A percentile compares a stretch with the other conserved stretches of the same genome.
phyloP scores from a whole-genome alignment of 2,329 filamentous ascomycete species.

The Fusarium bulbicola region DNA sequence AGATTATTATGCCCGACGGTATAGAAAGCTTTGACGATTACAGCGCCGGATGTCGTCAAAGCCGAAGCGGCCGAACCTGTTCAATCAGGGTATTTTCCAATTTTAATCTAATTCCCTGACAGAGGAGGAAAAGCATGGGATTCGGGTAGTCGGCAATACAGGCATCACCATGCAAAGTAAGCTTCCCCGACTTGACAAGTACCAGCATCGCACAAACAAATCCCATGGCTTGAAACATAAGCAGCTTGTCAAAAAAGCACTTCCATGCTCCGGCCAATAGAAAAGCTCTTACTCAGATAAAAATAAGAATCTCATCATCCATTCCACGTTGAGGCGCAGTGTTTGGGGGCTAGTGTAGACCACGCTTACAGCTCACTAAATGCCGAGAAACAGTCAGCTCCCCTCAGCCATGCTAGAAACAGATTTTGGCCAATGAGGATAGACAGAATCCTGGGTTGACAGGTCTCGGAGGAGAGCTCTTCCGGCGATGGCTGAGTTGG shows the following conservation, averaged over 20 bases:
- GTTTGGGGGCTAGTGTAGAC: constrained; percentile 27
- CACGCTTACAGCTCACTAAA: constrained; percentile 17
- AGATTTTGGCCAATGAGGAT: not conserved
- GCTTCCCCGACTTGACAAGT: not conserved
- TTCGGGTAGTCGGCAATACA: not conserved
- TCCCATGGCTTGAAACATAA: not conserved
- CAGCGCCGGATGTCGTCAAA: not conserved
- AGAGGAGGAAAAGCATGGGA: not conserved
- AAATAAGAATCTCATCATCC: constrained; percentile 9
- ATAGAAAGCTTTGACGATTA: not conserved
- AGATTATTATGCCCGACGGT: not conserved
- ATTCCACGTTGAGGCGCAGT: constrained; percentile 18
- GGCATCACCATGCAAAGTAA: not conserved
- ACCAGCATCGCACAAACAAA: not conserved
- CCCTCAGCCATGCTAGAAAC: constrained; percentile 11
- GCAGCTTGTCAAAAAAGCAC: not conserved
- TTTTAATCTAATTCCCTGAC: not conserved
- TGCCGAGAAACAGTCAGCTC: constrained; percentile 24
- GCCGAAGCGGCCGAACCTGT: not conserved
- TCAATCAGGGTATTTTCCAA: not conserved
- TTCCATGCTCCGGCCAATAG: not conserved
- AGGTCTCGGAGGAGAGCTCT: constrained; percentile 10
- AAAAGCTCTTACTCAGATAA: not conserved
- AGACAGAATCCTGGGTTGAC: not conserved
- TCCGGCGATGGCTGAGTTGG: constrained; percentile 25